Base-by-base conservation (phyloP, 1,284 basidiomycete genomes). In the Ceratobasidium papillatum region DNA sequence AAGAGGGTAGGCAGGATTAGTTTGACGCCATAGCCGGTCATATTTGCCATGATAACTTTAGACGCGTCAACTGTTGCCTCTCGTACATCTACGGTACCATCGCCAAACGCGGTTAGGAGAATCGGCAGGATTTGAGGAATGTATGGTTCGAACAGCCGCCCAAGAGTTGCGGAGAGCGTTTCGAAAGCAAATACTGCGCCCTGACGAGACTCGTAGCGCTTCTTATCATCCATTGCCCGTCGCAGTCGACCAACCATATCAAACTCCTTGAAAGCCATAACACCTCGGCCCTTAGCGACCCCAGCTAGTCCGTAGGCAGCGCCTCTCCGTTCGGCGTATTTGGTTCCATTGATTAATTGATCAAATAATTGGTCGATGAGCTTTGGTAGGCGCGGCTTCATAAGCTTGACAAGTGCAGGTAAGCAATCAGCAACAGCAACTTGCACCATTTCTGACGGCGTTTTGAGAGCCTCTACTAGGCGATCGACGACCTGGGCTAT, bases 231-330 rank as follows among this genome's bases (percentile, higher is more conserved):
- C 4, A 93, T 85, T 1, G 94, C 95, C 36, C 88, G 86, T 34
- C 88, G 88, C 17, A 99, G 85, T 51, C 92, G 90, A 43, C 86
- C 85, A 78, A 98, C 89, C 72, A 98, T 85, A 71, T 91, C 85
- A 80, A 92, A 94, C 80, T 96, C 91, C 80, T 95, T 94, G 83
- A 99, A 90, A 0, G 90, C 89, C 0, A 88, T 85, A 41, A 99
- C 90, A 4, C 98, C 98, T 0, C 92, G 88, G 17, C 98, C 98
- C 80, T 94, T 94, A 78, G 99, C 87, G 22, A 96, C 88, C 43
- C 98, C 98, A 0, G 97, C 96, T 25, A 99, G 84, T 63, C 98
- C 98, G 81, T 99, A 99, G 0, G 97, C 97, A 0, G 96, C 96
- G 49, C 98, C 98, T 58, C 97, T 89, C 34, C 98, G 90, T 74